Conservation (phyloP, 228 moss, liverwort and hornwort species). For the Sphagnum fallax region DNA sequence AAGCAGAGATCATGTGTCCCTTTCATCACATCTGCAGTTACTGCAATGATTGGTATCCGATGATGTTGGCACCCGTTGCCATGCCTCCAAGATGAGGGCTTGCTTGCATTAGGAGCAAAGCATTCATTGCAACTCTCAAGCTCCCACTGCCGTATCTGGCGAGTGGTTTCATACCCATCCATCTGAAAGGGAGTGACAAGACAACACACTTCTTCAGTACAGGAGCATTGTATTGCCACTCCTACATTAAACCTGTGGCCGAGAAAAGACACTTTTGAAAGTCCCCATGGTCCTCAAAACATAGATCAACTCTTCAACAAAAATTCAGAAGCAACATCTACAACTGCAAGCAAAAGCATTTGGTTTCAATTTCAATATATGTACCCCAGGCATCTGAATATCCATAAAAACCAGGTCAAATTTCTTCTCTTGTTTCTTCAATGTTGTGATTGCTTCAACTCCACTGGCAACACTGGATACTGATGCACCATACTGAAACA, state of each 20-base stretch:
- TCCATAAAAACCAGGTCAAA: conserved; percentile 74
- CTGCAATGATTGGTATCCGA: conserved; percentile 37
- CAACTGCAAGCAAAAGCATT: conserved; percentile 1
- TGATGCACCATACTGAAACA: conserved; percentile 57
- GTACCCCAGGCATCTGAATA: conserved; percentile 82
- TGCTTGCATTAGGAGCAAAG: background rate
- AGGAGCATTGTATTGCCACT: no score
- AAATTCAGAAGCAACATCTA: no score
- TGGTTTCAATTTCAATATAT: background rate
- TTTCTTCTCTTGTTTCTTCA: conserved; percentile 29
- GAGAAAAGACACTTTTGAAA: background rate
- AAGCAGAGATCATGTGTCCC: conserved; percentile 38
- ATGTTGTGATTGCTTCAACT: conserved; percentile 37
- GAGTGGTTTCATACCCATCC: conserved; percentile 90
- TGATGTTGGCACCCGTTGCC: conserved; percentile 28
- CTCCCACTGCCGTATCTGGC: conserved; percentile 78
- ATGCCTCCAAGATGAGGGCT: no score
- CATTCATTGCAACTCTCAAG: conserved; percentile 48
- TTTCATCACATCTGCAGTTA: conserved; percentile 38
- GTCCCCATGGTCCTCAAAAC: no score
- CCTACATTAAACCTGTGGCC: background rate
- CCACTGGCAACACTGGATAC: conserved; percentile 56
- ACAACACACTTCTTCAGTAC: background rate
- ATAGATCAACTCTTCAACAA: no score
- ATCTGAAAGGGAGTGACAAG: conserved; percentile 27